phyloP scores from a whole-genome alignment of 2,329 filamentous ascomycete genomes.

The Aspergillus calidoustus region DNA sequence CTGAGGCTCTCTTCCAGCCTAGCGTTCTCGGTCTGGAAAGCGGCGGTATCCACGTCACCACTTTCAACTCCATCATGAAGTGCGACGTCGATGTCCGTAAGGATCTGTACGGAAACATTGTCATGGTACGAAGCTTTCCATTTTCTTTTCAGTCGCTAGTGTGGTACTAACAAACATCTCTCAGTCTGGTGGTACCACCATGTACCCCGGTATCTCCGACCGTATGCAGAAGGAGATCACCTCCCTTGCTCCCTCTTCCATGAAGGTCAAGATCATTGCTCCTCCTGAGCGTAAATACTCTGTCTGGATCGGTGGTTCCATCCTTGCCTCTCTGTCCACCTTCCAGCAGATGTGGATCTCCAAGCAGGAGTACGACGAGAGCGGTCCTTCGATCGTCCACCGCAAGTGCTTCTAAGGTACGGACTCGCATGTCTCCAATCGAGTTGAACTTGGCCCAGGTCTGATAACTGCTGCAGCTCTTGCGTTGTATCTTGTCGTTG shows the following conservation, averaged over 20 bases:
- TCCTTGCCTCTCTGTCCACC: constrained; percentile 97
- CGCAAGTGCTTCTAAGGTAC: constrained; percentile 99
- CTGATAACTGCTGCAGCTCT: constrained; percentile 17
- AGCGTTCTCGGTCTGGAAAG: constrained; percentile 97
- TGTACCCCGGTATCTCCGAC: constrained; percentile 99
- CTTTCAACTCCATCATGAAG: constrained; percentile 99
- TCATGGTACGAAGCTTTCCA: constrained; percentile 77
- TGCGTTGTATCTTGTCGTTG: constrained; percentile 39
- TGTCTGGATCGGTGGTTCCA: constrained; percentile 99
- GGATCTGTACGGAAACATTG: constrained; percentile 99
- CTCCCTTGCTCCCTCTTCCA: constrained; percentile 96
- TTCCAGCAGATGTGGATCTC: constrained; percentile 99
- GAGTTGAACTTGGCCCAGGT: not conserved
- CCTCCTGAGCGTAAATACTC: constrained; percentile 99
- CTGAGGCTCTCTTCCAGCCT: constrained; percentile 99
- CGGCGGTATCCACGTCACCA: constrained; percentile 99
- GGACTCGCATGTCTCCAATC: not conserved
- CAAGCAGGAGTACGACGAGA: constrained; percentile 99
- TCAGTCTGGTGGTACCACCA: constrained; percentile 99
- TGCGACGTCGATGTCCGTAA: constrained; percentile 99
- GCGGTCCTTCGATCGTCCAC: constrained; percentile 98
- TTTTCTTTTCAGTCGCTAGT: not conserved
- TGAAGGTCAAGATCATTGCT: constrained; percentile 99
- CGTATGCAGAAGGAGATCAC: constrained; percentile 99
- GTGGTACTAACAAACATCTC: constrained; percentile 21